phyloP scores from a whole-genome alignment of 2,329 filamentous ascomycete genomes.

The Knoxdaviesia capensis region DNA sequence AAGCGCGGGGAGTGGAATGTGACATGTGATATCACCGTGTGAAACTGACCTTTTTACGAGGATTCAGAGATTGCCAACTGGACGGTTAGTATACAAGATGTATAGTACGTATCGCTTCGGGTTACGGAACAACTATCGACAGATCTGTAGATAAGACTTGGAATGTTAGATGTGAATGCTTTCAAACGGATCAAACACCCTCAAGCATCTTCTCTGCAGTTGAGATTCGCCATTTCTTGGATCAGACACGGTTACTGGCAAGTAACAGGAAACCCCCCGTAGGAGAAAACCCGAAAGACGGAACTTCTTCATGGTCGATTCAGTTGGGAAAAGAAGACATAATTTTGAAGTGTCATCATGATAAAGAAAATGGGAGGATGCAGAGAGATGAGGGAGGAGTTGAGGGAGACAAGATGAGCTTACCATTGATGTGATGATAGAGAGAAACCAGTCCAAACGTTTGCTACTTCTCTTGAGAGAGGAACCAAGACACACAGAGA shows the following conservation, averaged over 20 bases:
- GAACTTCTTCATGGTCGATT: conserved; percentile 72
- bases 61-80: neutral
- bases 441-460: neutral
- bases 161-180: too few species aligned
- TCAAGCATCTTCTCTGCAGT: too few species aligned
- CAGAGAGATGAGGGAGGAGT: neutral
- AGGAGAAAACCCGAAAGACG: conserved; percentile 43
- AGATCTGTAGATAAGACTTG: too few species aligned
- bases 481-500: too few species aligned
- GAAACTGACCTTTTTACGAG: conserved; percentile 12
- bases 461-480: neutral
- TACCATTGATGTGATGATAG: neutral
- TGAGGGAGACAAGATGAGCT: neutral
- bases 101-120: too few species aligned
- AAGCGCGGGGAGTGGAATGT: conserved; percentile 4
- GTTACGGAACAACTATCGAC: too few species aligned
- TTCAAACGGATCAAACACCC: too few species aligned
- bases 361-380: conserved; percentile 12
- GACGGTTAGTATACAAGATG: too few species aligned
- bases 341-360: conserved; percentile 52
- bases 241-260: conserved; percentile 80
- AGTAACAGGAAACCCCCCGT: conserved; percentile 50
- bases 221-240: conserved; percentile 7
- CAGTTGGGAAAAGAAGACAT: conserved; percentile 74
- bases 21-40: neutral